Conservation (phyloP, 176 grass and related monocot genomes). For the Cenchrus fungigraminus region DNA sequence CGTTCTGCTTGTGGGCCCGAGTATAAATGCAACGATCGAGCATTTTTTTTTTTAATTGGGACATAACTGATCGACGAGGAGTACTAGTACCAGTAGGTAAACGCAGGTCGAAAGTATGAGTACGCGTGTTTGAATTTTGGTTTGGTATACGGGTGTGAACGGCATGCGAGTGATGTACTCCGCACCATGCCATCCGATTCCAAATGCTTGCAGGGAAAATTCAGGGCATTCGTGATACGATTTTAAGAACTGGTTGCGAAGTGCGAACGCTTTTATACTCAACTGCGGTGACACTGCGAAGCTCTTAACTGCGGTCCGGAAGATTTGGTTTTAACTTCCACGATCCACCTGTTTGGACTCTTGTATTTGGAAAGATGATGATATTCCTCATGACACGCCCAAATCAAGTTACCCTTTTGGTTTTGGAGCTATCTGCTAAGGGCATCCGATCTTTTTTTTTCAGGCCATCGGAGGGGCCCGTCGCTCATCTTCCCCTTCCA, state of each 20-base stretch:
- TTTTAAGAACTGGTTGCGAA: neutral
- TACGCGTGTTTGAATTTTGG: slow-evolving; percentile 1
- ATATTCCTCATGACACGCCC: neutral
- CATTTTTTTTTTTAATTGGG: too few relatives aligned
- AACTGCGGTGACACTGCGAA: neutral
- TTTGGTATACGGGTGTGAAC: neutral
- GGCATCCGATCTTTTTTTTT: too few relatives aligned
- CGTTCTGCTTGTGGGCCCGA: neutral
- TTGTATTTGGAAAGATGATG: neutral
- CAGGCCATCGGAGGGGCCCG: too few relatives aligned
- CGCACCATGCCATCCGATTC: neutral
- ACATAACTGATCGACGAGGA: too few relatives aligned
- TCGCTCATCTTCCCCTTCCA: too few relatives aligned
- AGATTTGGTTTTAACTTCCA: neutral
- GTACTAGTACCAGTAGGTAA: neutral
- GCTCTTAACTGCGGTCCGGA: neutral
- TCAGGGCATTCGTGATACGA: neutral
- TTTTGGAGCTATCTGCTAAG: neutral
- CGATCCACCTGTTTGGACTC: neutral
- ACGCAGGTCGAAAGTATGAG: neutral
- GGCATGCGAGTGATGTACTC: too few relatives aligned
- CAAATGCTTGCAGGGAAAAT: neutral
- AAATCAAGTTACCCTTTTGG: neutral
- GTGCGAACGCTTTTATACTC: neutral
- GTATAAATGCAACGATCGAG: slow-evolving; percentile 25